Percentiles rank a stretch among this genome's conserved stretches.
These are phyloP conservation scores for Volvariella volvacea DNA, from an alignment of 1,284 basidiomycete genomes.

Conservation along the genomic window DNA sequence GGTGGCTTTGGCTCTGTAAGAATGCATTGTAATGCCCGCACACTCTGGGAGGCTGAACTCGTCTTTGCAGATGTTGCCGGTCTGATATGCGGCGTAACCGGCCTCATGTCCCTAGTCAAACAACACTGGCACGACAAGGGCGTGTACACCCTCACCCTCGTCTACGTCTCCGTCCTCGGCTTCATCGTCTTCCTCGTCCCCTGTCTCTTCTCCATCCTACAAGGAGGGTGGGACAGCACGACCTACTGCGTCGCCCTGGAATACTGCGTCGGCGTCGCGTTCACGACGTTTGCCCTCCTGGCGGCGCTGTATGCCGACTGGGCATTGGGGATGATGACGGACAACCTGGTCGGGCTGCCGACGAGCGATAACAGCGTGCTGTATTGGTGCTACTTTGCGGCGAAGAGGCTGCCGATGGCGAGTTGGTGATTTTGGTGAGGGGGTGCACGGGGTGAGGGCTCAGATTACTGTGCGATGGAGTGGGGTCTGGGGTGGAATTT, in stretches of 20 bases:
- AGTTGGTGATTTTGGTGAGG: slow-evolving; percentile 1
- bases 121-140: slow-evolving; percentile 2
- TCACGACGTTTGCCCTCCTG: background rate
- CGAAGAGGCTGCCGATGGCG: slow-evolving; percentile 2
- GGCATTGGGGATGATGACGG: slow-evolving; percentile 3
- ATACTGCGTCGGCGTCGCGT: background rate
- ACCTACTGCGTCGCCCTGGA: too few relatives aligned
- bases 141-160: slow-evolving; percentile 1
- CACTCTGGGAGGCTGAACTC: too few relatives aligned
- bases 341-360: background rate
- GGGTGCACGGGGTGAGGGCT: too few relatives aligned
- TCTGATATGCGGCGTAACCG: slow-evolving; percentile 1
- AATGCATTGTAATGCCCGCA: background rate
- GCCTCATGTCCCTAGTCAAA: slow-evolving; percentile 4
- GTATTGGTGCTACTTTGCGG: slow-evolving; percentile 1
- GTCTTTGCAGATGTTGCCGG: slow-evolving; percentile 5
- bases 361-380: background rate
- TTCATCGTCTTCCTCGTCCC: background rate
- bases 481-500: too few relatives aligned
- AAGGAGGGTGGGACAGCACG: too few relatives aligned
- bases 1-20: background rate
- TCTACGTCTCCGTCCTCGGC: slow-evolving; percentile 1
- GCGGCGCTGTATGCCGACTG: slow-evolving; percentile 1
- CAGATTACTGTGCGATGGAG: too few relatives aligned
- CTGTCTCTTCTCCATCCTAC: too few relatives aligned